Evolutionary conservation across 2,329 filamentous ascomycete genomes (phyloP).

Genomic region (Sclerotinia subarctica): DNA sequence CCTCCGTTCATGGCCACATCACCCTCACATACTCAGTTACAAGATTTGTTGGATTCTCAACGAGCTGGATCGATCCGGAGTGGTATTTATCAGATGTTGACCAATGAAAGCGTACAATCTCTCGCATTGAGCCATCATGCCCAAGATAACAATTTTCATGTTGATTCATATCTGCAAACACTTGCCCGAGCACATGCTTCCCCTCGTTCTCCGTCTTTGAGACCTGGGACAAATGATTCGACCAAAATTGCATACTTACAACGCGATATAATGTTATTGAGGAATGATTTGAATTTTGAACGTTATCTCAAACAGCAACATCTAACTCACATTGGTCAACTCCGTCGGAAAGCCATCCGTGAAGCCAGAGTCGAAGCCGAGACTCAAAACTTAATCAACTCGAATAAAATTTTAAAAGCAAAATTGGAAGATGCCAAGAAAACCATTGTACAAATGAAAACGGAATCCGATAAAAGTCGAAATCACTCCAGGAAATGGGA

Average conservation of each 20-base stretch:
- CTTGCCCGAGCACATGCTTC: constrained; percentile 29
- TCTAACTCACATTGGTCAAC: constrained; percentile 73
- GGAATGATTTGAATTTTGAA: constrained; percentile 81
- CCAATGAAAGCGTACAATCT: constrained; percentile 56
- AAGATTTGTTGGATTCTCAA: constrained; percentile 59
- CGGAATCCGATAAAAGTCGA: constrained; percentile 68
- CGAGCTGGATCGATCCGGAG: constrained; percentile 51
- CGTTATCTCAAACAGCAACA: constrained; percentile 81
- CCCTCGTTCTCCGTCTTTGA: constrained; percentile 34
- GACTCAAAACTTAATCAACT: constrained; percentile 75
- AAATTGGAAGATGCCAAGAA: constrained; percentile 72
- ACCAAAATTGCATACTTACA: constrained; percentile 56
- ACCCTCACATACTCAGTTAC: constrained; percentile 53
- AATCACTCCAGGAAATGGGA: constrained; percentile 77
- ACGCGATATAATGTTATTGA: constrained; percentile 69
- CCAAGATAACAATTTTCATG: constrained; percentile 29
- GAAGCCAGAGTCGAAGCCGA: constrained; percentile 79
- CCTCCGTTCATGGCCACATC: constrained; percentile 49
- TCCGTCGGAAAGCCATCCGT: constrained; percentile 70
- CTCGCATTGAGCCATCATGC: constrained; percentile 32
- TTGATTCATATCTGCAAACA: constrained; percentile 35
- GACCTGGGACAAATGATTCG: constrained; percentile 35
- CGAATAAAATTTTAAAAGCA: constrained; percentile 69
- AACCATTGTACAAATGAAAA: constrained; percentile 65
- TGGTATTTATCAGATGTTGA: constrained; percentile 52